These are phyloP conservation scores for Naganishia kalamii DNA, from an alignment of 768 basidiomycete species.

Conservation along the genomic window DNA sequence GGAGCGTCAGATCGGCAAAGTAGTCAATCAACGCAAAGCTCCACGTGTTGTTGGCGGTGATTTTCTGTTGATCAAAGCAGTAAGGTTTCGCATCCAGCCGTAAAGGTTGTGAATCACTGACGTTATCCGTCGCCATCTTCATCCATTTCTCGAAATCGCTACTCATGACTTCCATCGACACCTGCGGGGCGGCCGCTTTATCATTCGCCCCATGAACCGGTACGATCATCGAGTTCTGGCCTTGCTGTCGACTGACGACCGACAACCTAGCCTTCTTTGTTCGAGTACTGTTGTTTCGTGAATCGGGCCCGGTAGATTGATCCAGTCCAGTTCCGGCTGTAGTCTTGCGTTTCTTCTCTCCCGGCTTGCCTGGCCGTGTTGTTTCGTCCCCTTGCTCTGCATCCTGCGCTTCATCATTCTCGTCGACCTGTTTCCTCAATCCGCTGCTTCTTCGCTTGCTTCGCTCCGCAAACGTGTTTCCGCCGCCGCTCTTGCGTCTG, in stretches of 20 bases:
- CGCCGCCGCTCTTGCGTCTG: constrained; percentile 2
- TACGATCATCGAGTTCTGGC: constrained; percentile 12
- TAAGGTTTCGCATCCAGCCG: background rate
- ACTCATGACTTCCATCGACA: constrained; percentile 71
- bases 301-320: background rate
- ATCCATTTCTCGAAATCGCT: constrained; percentile 99
- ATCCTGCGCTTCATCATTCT: background rate
- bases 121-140: constrained; percentile 99
- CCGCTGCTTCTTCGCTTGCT: constrained; percentile 9
- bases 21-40: constrained; percentile 97
- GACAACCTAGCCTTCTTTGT: constrained; percentile 11
- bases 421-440: background rate
- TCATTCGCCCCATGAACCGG: constrained; percentile 8
- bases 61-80: constrained; percentile 64
- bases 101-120: constrained; percentile 48
- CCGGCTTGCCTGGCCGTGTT: background rate
- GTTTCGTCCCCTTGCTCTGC: background rate
- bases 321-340: background rate
- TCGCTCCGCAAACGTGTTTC: background rate
- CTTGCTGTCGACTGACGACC: constrained; percentile 3
- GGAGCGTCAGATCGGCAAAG: constrained; percentile 93
- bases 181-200: constrained; percentile 3
- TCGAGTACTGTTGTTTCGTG: constrained; percentile 5
- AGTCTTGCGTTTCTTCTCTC: background rate
- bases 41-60: constrained; percentile 96